Conservation (phyloP, 352 stramenopile species). For the Phytophthora hybrid region DNA sequence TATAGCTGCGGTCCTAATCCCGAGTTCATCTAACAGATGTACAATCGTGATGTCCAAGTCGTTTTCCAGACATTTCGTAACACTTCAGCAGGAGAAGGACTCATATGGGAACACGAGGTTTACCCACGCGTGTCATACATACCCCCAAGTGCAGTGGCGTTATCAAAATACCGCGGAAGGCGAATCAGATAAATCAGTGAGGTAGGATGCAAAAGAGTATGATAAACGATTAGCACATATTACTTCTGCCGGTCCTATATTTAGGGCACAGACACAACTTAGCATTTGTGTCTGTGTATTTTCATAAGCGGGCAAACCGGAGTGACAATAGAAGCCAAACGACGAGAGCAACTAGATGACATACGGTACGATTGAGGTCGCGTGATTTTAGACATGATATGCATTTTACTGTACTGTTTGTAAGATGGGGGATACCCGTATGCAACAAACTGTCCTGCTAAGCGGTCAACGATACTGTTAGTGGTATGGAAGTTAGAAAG, state of each 20-base stretch:
- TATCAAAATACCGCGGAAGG: neutral
- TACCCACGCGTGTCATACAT: neutral
- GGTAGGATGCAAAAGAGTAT: too few relatives aligned
- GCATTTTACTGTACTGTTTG: too few relatives aligned
- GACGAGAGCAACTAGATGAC: too few relatives aligned
- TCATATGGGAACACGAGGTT: neutral
- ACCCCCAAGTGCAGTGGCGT: neutral
- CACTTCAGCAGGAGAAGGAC: neutral
- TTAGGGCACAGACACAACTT: neutral
- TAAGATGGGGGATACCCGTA: neutral
- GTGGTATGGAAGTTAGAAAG: neutral
- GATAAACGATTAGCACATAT: neutral
- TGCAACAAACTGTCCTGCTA: neutral
- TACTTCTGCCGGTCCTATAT: neutral
- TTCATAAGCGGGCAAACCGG: neutral
- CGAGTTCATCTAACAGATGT: neutral
- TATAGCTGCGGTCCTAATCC: neutral
- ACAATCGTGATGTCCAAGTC: neutral
- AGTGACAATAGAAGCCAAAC: too few relatives aligned
- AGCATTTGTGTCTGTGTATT: neutral
- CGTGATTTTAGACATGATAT: too few relatives aligned
- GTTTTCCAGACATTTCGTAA: neutral
- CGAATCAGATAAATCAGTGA: too few relatives aligned
- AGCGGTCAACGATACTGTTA: neutral
- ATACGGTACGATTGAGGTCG: too few relatives aligned